Evolutionary conservation across 2,329 filamentous ascomycete genomes (phyloP).

Genomic region (Aureobasidium musti): DNA sequence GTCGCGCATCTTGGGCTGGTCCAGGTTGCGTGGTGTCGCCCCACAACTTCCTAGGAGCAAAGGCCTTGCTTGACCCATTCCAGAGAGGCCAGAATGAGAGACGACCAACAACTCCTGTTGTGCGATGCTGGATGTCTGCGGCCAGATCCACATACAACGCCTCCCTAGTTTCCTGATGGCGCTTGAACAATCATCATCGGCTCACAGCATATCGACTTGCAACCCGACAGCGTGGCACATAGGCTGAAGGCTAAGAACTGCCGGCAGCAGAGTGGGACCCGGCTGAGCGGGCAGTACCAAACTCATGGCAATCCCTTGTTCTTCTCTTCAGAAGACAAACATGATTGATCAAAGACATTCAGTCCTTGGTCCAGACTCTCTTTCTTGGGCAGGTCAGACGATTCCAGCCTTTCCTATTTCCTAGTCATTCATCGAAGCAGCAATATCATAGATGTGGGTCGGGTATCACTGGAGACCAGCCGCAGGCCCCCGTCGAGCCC

Average conservation of each 20-base stretch:
- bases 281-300: conserved; percentile 11
- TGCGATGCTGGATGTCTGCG: not conserved
- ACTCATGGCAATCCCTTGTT: conserved; percentile 20
- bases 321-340: not conserved
- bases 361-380: no score
- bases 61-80: conserved; percentile 7
- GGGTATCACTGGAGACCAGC: not conserved
- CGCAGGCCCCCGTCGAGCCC: not conserved
- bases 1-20: conserved; percentile 18
- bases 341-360: not conserved
- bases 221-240: conserved; percentile 24
- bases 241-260: conserved; percentile 13
- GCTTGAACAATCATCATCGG: conserved; percentile 13
- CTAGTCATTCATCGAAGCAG: not conserved
- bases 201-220: conserved; percentile 26
- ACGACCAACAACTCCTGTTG: conserved; percentile 23
- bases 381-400: not conserved
- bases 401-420: not conserved
- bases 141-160: conserved; percentile 17
- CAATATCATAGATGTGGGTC: not conserved
- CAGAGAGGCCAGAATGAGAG: not conserved
- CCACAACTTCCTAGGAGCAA: not conserved
- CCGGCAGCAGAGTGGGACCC: conserved; percentile 21
- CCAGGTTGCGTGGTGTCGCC: conserved; percentile 22
- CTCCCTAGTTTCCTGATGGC: not conserved